phyloP scores from a whole-genome alignment of 805 yeast species.

The Dipodascopsis uninucleata region DNA sequence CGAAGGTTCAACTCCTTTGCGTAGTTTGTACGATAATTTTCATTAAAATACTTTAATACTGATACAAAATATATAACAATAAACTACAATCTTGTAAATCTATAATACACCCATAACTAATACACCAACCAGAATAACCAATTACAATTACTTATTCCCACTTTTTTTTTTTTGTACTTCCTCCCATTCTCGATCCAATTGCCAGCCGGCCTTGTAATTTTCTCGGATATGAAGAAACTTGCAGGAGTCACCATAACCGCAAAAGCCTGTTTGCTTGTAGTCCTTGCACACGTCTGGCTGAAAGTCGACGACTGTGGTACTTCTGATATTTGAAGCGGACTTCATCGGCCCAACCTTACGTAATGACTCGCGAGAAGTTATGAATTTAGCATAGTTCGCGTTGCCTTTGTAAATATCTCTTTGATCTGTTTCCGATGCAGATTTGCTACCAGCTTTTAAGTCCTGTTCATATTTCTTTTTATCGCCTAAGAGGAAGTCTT shows the following conservation, averaged over 20 bases:
- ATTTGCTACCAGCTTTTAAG: constrained; percentile 18
- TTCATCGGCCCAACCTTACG: constrained; percentile 41
- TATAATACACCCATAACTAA: no score
- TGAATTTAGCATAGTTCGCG: constrained; percentile 18
- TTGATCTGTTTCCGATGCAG: constrained; percentile 24
- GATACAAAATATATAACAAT: no score
- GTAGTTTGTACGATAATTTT: no score
- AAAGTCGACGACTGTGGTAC: constrained; percentile 73
- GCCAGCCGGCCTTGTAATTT: constrained; percentile 70
- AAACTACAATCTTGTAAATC: no score
- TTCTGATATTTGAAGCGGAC: constrained; percentile 48
- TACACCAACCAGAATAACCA: no score
- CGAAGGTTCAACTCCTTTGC: no score
- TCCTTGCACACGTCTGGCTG: constrained; percentile 95
- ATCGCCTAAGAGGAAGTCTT: constrained; percentile 10
- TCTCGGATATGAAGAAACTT: constrained; percentile 90
- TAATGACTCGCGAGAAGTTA: constrained; percentile 23
- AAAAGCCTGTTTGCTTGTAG: constrained; percentile 82
- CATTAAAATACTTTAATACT: no score
- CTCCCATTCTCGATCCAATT: constrained; percentile 70
- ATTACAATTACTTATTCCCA: no score
- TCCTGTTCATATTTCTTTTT: constrained; percentile 2
- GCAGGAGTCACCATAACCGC: constrained; percentile 97
- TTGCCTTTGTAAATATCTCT: constrained; percentile 20
- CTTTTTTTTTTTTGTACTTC: constrained; percentile 31